Evolutionary conservation across 2,329 filamentous ascomycete species (phyloP), one percentile per base, ranked within the genome.

Genomic region (Pseudogymnoascus destructans): DNA sequence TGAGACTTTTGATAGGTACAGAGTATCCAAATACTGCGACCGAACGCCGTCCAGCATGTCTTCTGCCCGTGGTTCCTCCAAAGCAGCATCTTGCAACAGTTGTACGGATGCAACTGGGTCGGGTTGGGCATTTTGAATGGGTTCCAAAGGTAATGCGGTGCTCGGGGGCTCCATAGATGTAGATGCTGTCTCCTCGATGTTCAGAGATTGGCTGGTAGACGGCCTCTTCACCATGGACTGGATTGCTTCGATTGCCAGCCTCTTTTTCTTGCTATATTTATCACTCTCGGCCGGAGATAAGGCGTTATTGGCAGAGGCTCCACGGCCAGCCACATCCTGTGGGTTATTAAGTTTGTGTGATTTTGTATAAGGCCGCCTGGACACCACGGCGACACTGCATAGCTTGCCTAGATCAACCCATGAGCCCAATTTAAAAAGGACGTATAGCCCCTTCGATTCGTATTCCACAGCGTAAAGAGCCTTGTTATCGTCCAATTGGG

Each of bases 1-100:
- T 3, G 87, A 89, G 32, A 86, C 87, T 75, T 81, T 78, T 59
- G 84, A 82, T 71, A 81, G 75, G 74, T 83, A 84, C 1, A 86
- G 70, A 5, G 77, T 75, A 59, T 82, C 78, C 59, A 79, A 74
- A 70, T 86, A 81, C 55, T 83, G 77, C 23, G 70, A 73, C 58
- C 80, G 74, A 59, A 85, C 75, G 32, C 32, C 17, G n/a, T 56
- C 54, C 8, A 35, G 32, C 17, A 59, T 60, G 52, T 65, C 66
- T 15, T 66, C 63, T 17, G 60, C 33, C 13, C 60, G 59, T 21
- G 46, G 46, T 52, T 52, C 25, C n/a, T 52, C 46, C n/a, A 30
- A 10, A 30, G 25, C 5, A 30, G 46, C n/a, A 17, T 52, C 46
- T 30, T 52, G 25, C 15, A 13, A 30, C n/a, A 25, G 46, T 5